Evolutionary conservation across 1,284 basidiomycete genomes (phyloP).

Genomic region (Phellopilus nigrolimitatus): DNA sequence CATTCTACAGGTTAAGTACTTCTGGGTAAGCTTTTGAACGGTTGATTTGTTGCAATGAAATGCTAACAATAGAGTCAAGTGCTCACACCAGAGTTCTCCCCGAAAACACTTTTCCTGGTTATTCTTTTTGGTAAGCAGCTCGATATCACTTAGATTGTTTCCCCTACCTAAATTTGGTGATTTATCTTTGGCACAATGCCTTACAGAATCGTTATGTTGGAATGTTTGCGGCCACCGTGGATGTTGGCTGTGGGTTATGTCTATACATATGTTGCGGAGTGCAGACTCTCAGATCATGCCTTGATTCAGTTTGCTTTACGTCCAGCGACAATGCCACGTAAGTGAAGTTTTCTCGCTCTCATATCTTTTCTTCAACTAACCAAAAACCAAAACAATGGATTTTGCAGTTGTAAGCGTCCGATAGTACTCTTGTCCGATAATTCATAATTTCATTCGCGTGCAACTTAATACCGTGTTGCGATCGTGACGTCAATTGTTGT

Average conservation of each 20-base stretch:
- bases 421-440: no score
- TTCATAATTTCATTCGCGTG: no score
- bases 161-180: no score
- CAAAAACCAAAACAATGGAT: not conserved
- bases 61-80: no score
- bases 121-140: not conserved
- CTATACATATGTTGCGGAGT: not conserved
- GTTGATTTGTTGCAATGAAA: no score
- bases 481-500: not conserved
- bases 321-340: not conserved
- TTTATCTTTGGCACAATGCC: not conserved
- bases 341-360: not conserved
- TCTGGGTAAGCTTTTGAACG: not conserved
- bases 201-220: slow-evolving; percentile 9
- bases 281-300: not conserved
- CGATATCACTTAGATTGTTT: no score
- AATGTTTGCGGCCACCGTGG: not conserved
- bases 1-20: not conserved
- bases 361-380: not conserved
- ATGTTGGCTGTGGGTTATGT: not conserved
- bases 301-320: not conserved
- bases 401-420: not conserved
- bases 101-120: not conserved
- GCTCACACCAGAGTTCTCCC: not conserved
- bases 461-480: no score